Percentiles rank a stretch among this genome's conserved stretches.
These are phyloP conservation scores for Trypanosoma vivax DNA, from an alignment of 208 protist genomes.

Conservation along the genomic window DNA sequence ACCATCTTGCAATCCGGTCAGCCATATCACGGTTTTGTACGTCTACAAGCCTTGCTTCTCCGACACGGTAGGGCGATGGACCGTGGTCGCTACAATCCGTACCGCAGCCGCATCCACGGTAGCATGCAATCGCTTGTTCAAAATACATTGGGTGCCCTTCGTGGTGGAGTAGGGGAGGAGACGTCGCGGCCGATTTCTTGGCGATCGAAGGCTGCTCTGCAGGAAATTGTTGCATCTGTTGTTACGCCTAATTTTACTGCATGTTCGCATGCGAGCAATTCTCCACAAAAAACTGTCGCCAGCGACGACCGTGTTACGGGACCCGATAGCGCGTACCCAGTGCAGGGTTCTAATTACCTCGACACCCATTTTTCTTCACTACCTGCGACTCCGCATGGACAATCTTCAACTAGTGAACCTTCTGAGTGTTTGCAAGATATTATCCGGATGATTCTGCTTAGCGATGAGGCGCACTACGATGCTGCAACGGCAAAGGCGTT, in stretches of 20 bases:
- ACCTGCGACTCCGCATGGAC: too few relatives aligned
- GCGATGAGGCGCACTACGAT: conserved; percentile 71
- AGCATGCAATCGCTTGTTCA: conserved; percentile 10
- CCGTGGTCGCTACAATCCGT: conserved; percentile 5
- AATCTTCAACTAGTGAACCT: too few relatives aligned
- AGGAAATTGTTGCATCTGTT: conserved; percentile 5
- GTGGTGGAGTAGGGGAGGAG: neutral
- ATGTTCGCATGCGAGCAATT: neutral
- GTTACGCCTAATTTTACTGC: conserved; percentile 11
- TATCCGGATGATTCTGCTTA: conserved; percentile 74
- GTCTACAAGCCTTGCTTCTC: neutral
- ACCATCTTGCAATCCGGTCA: conserved; percentile 11
- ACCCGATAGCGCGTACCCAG: too few relatives aligned
- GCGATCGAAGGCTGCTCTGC: neutral
- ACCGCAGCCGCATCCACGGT: conserved; percentile 1
- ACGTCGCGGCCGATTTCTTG: neutral
- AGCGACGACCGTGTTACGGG: neutral
- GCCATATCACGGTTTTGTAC: neutral
- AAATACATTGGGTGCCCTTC: neutral
- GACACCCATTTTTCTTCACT: too few relatives aligned
- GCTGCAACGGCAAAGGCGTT: conserved; percentile 34
- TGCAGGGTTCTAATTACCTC: too few relatives aligned
- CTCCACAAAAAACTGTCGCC: neutral
- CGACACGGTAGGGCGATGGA: neutral
- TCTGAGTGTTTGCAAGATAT: conserved; percentile 46